Conservation (phyloP, 495 filamentous ascomycete species). For the Hyaloscypha finlandica region DNA sequence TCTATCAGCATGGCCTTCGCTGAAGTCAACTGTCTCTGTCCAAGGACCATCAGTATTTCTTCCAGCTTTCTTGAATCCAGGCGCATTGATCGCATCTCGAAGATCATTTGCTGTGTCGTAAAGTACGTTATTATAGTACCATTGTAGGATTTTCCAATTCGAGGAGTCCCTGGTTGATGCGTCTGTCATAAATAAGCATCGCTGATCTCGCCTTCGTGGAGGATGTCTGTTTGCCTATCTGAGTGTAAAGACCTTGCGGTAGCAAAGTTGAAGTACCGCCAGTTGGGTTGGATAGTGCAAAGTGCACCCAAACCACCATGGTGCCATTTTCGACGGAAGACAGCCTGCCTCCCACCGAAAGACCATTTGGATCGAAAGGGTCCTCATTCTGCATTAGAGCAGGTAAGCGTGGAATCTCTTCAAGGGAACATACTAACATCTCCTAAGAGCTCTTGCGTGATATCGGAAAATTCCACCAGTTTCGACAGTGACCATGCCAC, state of each 20-base stretch:
- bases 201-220: not conserved
- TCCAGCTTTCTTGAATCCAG: constrained; percentile 45
- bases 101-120: constrained; percentile 50
- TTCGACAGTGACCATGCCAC: not conserved
- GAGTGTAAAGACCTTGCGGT: constrained; percentile 44
- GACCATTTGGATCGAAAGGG: not conserved
- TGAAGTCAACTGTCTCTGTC: constrained; percentile 40
- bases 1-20: constrained; percentile 39
- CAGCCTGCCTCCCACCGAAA: constrained; percentile 21
- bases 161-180: constrained; percentile 47
- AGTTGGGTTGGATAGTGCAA: constrained; percentile 33
- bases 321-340: constrained; percentile 33
- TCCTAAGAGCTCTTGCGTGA: constrained; percentile 38
- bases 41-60: constrained; percentile 49
- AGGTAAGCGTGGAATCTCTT: not conserved
- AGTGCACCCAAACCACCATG: constrained; percentile 37
- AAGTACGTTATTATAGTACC: constrained; percentile 52
- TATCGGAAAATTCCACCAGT: constrained; percentile 37
- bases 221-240: not conserved
- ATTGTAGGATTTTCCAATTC: constrained; percentile 49
- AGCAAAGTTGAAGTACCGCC: constrained; percentile 44
- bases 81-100: constrained; percentile 40
- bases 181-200: constrained; percentile 31
- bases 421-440: constrained; percentile 19
- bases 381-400: not conserved